Evolutionary conservation across 768 basidiomycete genomes (phyloP).

Genomic region (Lactifluus hygrophoroides): DNA sequence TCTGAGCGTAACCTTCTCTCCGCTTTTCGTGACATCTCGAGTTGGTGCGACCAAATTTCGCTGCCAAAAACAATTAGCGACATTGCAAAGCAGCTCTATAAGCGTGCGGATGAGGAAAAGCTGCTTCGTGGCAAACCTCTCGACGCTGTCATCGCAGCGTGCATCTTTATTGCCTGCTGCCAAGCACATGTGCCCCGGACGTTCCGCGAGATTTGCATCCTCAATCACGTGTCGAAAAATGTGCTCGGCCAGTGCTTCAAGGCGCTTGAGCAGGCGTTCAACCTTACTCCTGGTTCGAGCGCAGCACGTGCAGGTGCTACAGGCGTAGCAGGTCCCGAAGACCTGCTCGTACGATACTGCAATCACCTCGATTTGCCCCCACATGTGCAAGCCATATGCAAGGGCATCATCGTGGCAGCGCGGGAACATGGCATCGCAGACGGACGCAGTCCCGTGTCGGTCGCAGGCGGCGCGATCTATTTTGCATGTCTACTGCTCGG

Average conservation of each 20-base stretch:
- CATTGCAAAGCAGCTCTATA: constrained; percentile 95
- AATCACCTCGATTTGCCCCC: constrained; percentile 83
- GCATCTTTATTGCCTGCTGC: constrained; percentile 95
- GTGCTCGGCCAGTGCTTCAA: constrained; percentile 90
- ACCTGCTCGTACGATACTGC: constrained; percentile 86
- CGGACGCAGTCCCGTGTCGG: constrained; percentile 93
- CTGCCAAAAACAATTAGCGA: constrained; percentile 91
- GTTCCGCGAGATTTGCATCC: constrained; percentile 90
- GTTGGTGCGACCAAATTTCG: constrained; percentile 93
- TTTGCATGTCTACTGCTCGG: constrained; percentile 83
- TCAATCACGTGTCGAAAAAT: constrained; percentile 93
- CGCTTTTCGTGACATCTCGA: constrained; percentile 86
- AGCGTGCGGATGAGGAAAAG: constrained; percentile 94
- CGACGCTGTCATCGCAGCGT: constrained; percentile 92
- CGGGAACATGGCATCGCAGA: constrained; percentile 83
- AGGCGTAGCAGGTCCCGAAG: constrained; percentile 62
- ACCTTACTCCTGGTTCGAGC: constrained; percentile 74
- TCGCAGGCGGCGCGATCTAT: constrained; percentile 94
- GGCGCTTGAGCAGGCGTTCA: constrained; percentile 81
- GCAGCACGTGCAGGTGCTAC: constrained; percentile 31
- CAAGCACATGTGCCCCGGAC: constrained; percentile 94
- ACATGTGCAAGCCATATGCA: constrained; percentile 74
- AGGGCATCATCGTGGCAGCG: constrained; percentile 73
- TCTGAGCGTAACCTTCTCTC: constrained; percentile 78
- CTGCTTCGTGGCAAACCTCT: constrained; percentile 84